phyloP scores from a whole-genome alignment of 768 basidiomycete genomes.

The Myochromella boudieri region DNA sequence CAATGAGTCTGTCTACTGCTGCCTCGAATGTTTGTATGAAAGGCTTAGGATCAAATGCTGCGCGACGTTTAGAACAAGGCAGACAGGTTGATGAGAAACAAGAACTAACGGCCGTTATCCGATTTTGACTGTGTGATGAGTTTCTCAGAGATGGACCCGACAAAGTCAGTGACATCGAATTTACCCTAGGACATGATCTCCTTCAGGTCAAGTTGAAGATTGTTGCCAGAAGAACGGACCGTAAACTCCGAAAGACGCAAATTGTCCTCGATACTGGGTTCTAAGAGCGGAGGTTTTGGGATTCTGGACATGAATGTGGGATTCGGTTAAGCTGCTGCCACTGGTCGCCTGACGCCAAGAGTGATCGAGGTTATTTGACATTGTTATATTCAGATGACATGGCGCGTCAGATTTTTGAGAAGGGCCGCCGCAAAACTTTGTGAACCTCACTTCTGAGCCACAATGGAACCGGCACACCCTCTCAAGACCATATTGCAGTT shows the following conservation, averaged over 20 bases:
- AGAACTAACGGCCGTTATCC: conserved; percentile 75
- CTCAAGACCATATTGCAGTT: conserved; percentile 67
- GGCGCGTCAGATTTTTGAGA: conserved; percentile 11
- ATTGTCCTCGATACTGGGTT: conserved; percentile 53
- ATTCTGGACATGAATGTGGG: conserved; percentile 15
- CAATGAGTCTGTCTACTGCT: conserved; percentile 85
- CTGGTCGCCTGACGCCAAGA: neutral
- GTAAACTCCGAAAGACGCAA: conserved; percentile 56
- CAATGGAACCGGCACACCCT: conserved; percentile 35
- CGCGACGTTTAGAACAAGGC: conserved; percentile 8
- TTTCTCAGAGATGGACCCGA: conserved; percentile 83
- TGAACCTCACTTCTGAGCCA: conserved; percentile 14
- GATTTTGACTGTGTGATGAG: conserved; percentile 84
- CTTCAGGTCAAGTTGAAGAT: conserved; percentile 1
- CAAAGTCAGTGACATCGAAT: conserved; percentile 90
- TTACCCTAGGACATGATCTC: conserved; percentile 65
- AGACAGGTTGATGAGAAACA: neutral
- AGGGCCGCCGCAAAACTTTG: no score
- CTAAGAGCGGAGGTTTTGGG: conserved; percentile 29
- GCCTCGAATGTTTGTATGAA: conserved; percentile 92
- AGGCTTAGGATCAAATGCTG: conserved; percentile 93
- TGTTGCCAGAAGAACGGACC: conserved; percentile 28
- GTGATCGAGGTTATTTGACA: conserved; percentile 18
- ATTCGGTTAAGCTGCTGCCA: neutral
- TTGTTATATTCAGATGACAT: conserved; percentile 16